Base-by-base conservation (phyloP, 331 rosid species). In the Prunus yedoensis region DNA sequence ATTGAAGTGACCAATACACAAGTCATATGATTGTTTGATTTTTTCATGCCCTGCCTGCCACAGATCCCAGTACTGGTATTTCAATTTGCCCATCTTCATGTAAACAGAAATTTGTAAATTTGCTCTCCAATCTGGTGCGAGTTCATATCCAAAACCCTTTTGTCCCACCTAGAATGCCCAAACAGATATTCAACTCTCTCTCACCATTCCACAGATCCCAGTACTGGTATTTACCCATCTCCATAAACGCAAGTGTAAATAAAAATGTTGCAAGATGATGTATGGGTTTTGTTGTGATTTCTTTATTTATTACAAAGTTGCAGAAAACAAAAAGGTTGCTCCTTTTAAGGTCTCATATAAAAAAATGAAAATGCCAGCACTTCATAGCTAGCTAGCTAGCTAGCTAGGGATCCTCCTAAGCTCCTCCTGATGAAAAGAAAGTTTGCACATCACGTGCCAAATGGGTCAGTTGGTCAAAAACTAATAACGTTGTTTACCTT, bases 381-480 rank as follows among this genome's bases (percentile, higher is more conserved):
- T 47, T 61, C 49, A 45, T 61, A 59, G 3, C 23, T 53, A 38
- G 43, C 43, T 53, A 21, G 21, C 21, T 21, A 38, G 43, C 43
- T 52, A 49, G n/a, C 8, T 62, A 30, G 67, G 75, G 83, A 79
- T 81, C 79, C 81, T 84, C 69, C 38, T 5, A 35, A 74, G 77
- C 35, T 18, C 4, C 57, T 18, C 54, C 60, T 28, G 58, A 27
- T 25, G 66, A 2, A 61, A 47, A 51, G 74, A 71, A 62, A 56
- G 65, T 54, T 52, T 69, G 61, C 66, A 64, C 21, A 14, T 51
- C 74, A 75, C 73, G 78, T 46, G 74, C 57, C 10, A 78, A 74
- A 76, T 73, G 74, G 53, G 76, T 53, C 50, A 27, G 70, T 71
- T 49, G 74, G 78, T 84, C 80, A 88, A 86, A 83, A 21, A 78